Conservation (phyloP, 176 grass and related monocot genomes). For the Phragmites australis region DNA sequence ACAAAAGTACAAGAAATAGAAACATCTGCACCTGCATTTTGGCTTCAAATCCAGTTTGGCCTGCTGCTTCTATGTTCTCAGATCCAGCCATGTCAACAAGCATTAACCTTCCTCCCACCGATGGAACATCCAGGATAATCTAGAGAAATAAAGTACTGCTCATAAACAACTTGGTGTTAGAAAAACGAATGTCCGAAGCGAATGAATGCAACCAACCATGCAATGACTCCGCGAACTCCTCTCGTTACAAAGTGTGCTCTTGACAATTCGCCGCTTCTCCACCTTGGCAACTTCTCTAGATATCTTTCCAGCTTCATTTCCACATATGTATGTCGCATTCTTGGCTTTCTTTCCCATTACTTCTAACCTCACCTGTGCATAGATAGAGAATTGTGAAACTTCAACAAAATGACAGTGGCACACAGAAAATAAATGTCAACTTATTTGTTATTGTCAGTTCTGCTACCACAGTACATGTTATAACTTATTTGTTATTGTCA, state of each 20-base stretch:
- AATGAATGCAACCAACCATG: conserved; percentile 58
- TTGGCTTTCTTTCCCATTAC: conserved; percentile 92
- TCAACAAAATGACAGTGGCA: conserved; percentile 1
- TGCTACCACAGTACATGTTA: not conserved
- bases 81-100: conserved; percentile 97
- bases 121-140: conserved; percentile 95
- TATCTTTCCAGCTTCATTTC: conserved; percentile 86
- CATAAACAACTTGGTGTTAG: not conserved
- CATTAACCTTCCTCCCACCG: conserved; percentile 90
- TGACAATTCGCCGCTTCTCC: conserved; percentile 77
- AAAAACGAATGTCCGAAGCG: conserved; percentile 1
- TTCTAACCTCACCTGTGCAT: conserved; percentile 65
- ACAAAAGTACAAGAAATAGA: not conserved
- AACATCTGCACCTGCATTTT: conserved; percentile 77
- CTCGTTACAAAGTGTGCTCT: conserved; percentile 88
- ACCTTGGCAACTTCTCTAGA: conserved; percentile 86
- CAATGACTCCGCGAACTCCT: conserved; percentile 90
- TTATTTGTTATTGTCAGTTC: not conserved
- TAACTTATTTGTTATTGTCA: not conserved
- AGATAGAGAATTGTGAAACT: conserved; percentile 21
- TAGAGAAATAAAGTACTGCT: conserved; percentile 5
- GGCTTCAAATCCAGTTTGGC: conserved; percentile 86
- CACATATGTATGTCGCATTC: conserved; percentile 78
- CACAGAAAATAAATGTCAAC: not conserved
- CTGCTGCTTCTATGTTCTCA: conserved; percentile 94